These are phyloP conservation scores for Apiospora kogelbergensis DNA, from an alignment of 2,329 filamentous ascomycete species.

Conservation along the genomic window DNA sequence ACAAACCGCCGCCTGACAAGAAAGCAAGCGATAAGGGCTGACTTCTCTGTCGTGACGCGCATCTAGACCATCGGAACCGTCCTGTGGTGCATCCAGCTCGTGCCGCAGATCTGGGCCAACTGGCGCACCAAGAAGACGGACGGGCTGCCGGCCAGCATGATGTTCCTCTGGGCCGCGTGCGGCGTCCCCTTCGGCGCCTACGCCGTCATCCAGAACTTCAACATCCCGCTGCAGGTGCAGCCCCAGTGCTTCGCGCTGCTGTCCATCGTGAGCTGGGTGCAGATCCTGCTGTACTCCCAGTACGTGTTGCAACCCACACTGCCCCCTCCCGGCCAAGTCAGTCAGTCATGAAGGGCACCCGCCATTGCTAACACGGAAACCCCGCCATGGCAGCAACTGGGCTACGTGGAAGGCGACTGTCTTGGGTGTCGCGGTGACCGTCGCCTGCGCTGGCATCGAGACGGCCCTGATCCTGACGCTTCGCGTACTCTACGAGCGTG, in stretches of 20 bases:
- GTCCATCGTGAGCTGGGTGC: conserved; percentile 39
- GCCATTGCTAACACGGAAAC: background rate
- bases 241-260: conserved; percentile 40
- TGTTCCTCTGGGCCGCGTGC: conserved; percentile 64
- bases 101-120: conserved; percentile 57
- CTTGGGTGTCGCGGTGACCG: conserved; percentile 38
- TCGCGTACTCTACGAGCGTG: conserved; percentile 52
- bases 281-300: conserved; percentile 36
- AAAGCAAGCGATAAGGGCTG: background rate
- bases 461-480: conserved; percentile 57
- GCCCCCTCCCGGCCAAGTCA: too few species aligned
- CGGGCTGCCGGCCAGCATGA: conserved; percentile 59
- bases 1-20: background rate
- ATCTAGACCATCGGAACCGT: conserved; percentile 33
- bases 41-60: conserved; percentile 8
- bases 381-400: conserved; percentile 38
- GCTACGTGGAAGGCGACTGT: conserved; percentile 44
- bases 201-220: conserved; percentile 40
- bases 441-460: conserved; percentile 53
- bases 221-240: conserved; percentile 43
- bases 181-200: conserved; percentile 43
- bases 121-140: conserved; percentile 61
- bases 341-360: too few species aligned
- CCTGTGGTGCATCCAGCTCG: conserved; percentile 41
- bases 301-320: conserved; percentile 16